These are phyloP conservation scores for Phalaenopsis aphrodite DNA, from an alignment of 106 monocot genomes.

Conservation along the genomic window DNA sequence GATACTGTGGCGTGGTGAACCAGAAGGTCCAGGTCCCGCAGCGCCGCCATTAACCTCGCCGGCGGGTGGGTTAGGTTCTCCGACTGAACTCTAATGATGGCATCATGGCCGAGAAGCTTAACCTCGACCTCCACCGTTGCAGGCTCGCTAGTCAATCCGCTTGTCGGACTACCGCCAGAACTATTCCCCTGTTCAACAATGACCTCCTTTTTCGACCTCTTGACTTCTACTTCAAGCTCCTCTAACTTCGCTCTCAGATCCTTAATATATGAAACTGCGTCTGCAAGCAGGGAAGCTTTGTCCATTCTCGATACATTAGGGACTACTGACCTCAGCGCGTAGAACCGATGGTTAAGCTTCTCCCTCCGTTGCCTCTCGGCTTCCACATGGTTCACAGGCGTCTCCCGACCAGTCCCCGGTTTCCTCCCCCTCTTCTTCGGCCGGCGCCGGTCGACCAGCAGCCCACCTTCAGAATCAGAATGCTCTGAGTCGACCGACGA, in stretches of 20 bases:
- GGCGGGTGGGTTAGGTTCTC: constrained; percentile 23
- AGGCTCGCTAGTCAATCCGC: not conserved
- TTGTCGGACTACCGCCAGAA: not conserved
- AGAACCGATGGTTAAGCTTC: constrained; percentile 79
- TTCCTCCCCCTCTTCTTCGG: constrained; percentile 31
- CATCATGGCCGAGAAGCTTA: constrained; percentile 22
- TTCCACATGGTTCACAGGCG: constrained; percentile 56
- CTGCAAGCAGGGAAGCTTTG: constrained; percentile 77
- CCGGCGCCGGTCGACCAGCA: not conserved
- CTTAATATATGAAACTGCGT: constrained; percentile 67
- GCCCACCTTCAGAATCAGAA: constrained; percentile 5
- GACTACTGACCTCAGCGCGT: constrained; percentile 66
- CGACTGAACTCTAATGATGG: constrained; percentile 25
- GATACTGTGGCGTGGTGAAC: constrained; percentile 40
- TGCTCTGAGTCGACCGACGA: constrained; percentile 31
- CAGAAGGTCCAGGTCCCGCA: constrained; percentile 25
- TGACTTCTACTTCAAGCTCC: constrained; percentile 33
- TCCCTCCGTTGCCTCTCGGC: constrained; percentile 83
- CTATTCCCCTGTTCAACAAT: not conserved
- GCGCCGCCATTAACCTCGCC: constrained; percentile 32
- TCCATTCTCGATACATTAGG: constrained; percentile 81
- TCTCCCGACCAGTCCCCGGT: constrained; percentile 20
- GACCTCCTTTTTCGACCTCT: not conserved
- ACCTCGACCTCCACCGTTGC: constrained; percentile 26
- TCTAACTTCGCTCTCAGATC: constrained; percentile 45